A percentile compares a stretch with the other conserved stretches of the same genome.
These are phyloP conservation scores for Durotheca rogersii DNA, from an alignment of 495 filamentous ascomycete species.

Conservation along the genomic window DNA sequence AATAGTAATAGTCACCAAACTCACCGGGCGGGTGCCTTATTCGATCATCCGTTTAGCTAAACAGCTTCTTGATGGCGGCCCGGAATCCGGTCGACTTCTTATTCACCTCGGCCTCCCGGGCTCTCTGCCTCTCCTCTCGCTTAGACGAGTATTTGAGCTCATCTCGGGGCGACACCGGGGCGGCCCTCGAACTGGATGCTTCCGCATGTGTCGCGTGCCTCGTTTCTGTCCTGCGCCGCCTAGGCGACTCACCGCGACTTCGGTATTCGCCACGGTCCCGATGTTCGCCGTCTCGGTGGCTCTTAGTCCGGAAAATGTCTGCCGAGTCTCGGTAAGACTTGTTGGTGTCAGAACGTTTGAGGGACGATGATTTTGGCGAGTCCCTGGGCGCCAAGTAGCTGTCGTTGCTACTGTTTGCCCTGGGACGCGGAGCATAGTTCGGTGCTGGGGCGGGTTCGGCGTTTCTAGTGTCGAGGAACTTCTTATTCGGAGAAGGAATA, in stretches of 20 bases:
- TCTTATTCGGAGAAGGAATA: slow-evolving; percentile 37
- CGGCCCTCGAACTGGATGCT: slow-evolving; percentile 13
- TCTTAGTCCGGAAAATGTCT: slow-evolving; percentile 16
- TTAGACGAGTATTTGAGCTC: slow-evolving; percentile 3
- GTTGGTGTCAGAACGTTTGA: slow-evolving; percentile 43
- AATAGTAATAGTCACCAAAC: not conserved
- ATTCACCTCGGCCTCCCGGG: slow-evolving; percentile 22
- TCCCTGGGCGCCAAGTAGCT: slow-evolving; percentile 7
- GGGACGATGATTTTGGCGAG: slow-evolving; percentile 26
- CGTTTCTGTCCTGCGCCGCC: slow-evolving; percentile 13
- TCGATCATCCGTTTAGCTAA: slow-evolving; percentile 1
- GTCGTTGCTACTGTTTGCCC: slow-evolving; percentile 21
- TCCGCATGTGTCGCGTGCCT: slow-evolving; percentile 7
- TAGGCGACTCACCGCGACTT: slow-evolving; percentile 14
- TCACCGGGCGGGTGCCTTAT: not conserved
- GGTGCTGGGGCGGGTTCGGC: slow-evolving; percentile 38
- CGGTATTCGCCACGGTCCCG: not conserved
- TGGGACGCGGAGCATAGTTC: slow-evolving; percentile 22
- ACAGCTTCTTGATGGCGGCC: slow-evolving; percentile 21
- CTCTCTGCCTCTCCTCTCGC: slow-evolving; percentile 22
- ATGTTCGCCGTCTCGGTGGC: slow-evolving; percentile 7
- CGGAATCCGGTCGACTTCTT: slow-evolving; percentile 18
- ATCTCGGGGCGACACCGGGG: slow-evolving; percentile 8
- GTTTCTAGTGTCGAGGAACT: slow-evolving; percentile 44
- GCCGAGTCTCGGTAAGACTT: slow-evolving; percentile 17